Percentiles rank a stretch among this genome's conserved stretches.
Conservation (phyloP, 75 land plant genomes). For the Larix kaempferi region DNA sequence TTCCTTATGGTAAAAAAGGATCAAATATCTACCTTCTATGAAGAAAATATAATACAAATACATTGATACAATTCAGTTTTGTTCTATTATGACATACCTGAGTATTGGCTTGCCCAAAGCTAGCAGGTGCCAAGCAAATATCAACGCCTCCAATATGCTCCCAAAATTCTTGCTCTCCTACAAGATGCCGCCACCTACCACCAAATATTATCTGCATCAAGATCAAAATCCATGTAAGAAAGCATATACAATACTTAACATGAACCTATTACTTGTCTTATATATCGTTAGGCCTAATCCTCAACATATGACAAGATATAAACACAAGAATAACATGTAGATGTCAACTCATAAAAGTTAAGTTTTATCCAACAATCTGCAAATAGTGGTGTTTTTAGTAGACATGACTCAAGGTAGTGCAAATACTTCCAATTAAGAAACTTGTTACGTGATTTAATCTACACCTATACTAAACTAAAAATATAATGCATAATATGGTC, state of each 20-base stretch:
- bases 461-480: background rate
- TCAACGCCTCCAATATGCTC: constrained; percentile 95
- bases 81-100: constrained; percentile 30
- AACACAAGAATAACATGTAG: background rate
- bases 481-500: background rate
- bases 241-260: background rate
- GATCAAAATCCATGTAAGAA: constrained; percentile 5
- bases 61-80: constrained; percentile 2
- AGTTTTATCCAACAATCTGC: background rate
- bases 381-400: background rate
- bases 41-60: background rate
- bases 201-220: constrained; percentile 87
- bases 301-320: background rate
- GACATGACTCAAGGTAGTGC: background rate
- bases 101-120: constrained; percentile 98
- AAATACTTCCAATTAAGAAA: background rate
- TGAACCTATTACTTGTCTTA: background rate
- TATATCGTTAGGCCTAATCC: background rate
- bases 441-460: background rate
- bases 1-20: background rate
- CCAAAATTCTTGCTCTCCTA: constrained; percentile 93
- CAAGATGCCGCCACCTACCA: constrained; percentile 86
- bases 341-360: background rate
- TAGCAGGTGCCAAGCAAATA: constrained; percentile 78
- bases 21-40: no score